A percentile compares a stretch with the other conserved stretches of the same genome.
Conservation (phyloP, 768 basidiomycete genomes). For the Lentinus brumalis region DNA sequence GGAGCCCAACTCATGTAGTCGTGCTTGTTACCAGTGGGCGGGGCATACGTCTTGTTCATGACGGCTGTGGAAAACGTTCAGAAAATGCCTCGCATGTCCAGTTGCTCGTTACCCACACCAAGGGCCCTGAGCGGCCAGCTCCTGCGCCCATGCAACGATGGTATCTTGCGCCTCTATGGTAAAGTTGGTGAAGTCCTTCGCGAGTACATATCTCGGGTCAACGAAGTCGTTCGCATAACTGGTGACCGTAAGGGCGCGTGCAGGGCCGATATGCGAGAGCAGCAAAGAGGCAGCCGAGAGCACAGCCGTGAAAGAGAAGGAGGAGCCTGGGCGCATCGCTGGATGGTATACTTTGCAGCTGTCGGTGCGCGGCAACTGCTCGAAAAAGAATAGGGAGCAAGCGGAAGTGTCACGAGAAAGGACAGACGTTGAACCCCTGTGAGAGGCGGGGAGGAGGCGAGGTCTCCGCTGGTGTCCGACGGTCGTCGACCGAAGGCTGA, state of each 20-base stretch:
- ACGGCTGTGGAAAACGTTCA: conserved; percentile 40
- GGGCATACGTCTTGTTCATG: conserved; percentile 45
- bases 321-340: neutral
- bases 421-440: too few relatives aligned
- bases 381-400: conserved; percentile 5
- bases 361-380: neutral
- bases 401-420: neutral
- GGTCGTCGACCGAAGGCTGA: too few relatives aligned
- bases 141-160: conserved; percentile 49
- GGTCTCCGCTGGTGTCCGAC: too few relatives aligned
- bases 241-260: conserved; percentile 29
- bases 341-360: neutral
- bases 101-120: conserved; percentile 48
- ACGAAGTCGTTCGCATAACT: conserved; percentile 60
- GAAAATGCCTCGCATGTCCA: neutral
- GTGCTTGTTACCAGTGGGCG: conserved; percentile 56
- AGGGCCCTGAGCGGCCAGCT: conserved; percentile 46
- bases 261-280: conserved; percentile 8
- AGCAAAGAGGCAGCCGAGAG: conserved; percentile 12
- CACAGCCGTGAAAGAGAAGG: neutral
- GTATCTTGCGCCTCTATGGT: conserved; percentile 49
- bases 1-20: conserved; percentile 75
- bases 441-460: too few relatives aligned
- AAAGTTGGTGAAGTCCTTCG: conserved; percentile 41
- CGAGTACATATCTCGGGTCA: conserved; percentile 50